Evolutionary conservation across 2,329 filamentous ascomycete species (phyloP), one percentile per base, ranked within the genome.

Genomic region (Cadophora malorum): DNA sequence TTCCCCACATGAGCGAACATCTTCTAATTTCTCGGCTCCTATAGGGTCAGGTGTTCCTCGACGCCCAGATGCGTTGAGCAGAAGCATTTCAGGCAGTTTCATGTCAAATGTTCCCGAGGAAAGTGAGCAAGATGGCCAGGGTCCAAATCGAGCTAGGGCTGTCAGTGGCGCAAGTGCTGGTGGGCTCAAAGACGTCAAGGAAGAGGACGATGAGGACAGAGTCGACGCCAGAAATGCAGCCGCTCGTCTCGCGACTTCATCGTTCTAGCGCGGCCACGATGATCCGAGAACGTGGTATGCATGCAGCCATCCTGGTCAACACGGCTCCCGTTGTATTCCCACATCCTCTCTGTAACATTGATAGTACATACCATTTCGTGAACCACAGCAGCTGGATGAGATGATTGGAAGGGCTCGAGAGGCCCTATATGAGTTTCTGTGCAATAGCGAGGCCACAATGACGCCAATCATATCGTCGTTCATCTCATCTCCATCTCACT

Each of bases 181-280:
- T 63, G 85, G 84, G 70, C 78, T 92, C 73, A 83, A 84, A 67
- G 87, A 87, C 25, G 79, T 91, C 60, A 83, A 85, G 69, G 92
- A 95, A 76, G 93, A 96, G 76, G 95, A 94, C 72, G 92, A 97
- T 75, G 94, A 97, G 76, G 96, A 99, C 80, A 87, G 94, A 65
- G 89, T 99, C 68, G 96, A 99, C 85, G 96, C 96, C 52, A 89
- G 92, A 79, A 99, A 98, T 81, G 96, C 96, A 56, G 68, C 68
- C 14, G 63, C 59, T 41, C 65, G 63, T 38, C 68, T 69, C 25
- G 68, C 68, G 8, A 66, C 65, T 55, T 67, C 64, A 35, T 63
- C 58, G 21, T 68, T 68, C 67, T 68, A 68, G 63, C 47, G 35
- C 19, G 19, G 16, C 47, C 31, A 61, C 55, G n/a, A 49, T 62